Conservation (phyloP, 2,329 filamentous ascomycete species). For the Aspergillus brasiliensis region DNA sequence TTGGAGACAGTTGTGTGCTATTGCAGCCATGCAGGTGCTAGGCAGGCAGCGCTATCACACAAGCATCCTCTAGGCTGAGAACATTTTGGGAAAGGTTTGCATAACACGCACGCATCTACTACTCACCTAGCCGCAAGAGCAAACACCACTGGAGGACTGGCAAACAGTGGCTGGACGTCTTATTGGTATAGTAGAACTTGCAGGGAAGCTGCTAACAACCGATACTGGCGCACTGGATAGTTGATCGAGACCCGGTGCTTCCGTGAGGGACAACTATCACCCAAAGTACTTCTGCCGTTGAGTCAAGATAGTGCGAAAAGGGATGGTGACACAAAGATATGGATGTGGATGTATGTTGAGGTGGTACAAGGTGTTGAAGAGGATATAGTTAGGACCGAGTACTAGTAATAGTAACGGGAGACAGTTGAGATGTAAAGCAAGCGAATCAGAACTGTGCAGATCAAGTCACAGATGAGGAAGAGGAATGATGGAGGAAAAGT, state of each 20-base stretch:
- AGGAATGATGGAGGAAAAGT: not conserved
- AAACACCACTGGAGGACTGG: not conserved
- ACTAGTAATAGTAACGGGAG: too few species aligned
- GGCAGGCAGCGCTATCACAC: not conserved
- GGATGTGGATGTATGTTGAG: conserved; percentile 2
- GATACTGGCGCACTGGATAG: conserved; percentile 11
- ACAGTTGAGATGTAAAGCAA: not conserved
- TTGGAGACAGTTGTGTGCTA: not conserved
- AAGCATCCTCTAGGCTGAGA: not conserved
- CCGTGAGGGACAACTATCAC: conserved; percentile 7
- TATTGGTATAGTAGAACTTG: conserved; percentile 2
- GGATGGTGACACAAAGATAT: conserved; percentile 21
- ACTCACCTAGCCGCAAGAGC: conserved; percentile 1
- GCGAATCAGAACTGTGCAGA: not conserved
- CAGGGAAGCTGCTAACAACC: conserved; percentile 17
- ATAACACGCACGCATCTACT: not conserved
- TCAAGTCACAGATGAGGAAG: not conserved
- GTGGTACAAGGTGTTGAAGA: not conserved
- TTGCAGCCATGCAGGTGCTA: not conserved
- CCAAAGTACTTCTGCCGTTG: conserved; percentile 11
- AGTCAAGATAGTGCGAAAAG: conserved; percentile 10
- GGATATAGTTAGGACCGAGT: not conserved
- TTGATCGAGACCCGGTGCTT: not conserved
- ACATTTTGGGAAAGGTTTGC: not conserved
- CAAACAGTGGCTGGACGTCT: not conserved